phyloP scores from a whole-genome alignment of 176 grass and related monocot species.

The Avena sativa region DNA sequence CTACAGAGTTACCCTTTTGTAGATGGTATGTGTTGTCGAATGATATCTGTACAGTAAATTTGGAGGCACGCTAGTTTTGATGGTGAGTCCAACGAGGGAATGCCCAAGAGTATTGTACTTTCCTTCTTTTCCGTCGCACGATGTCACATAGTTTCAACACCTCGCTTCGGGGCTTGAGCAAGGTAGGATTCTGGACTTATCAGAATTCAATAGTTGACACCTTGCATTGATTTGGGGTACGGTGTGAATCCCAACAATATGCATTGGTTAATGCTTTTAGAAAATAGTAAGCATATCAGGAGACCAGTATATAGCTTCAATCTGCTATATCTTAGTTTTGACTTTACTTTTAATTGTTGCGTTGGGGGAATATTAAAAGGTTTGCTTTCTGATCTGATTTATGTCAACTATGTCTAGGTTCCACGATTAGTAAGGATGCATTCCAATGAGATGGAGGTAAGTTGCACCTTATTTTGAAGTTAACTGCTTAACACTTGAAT shows the following conservation, averaged over 20 bases:
- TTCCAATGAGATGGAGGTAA: constrained; percentile 96
- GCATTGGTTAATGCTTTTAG: neutral
- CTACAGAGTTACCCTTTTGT: too few species aligned
- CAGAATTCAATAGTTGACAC: neutral
- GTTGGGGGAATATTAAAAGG: neutral
- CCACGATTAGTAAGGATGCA: constrained; percentile 99
- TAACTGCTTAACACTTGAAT: neutral
- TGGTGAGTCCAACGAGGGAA: neutral
- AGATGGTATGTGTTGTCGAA: too few species aligned
- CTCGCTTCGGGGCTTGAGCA: neutral
- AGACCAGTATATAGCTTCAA: neutral
- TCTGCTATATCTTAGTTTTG: constrained; percentile 26
- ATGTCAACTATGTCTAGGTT: constrained; percentile 60
- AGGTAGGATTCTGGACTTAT: neutral
- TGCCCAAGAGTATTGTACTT: neutral
- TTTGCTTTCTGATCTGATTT: constrained; percentile 28
- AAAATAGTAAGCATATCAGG: constrained; percentile 21
- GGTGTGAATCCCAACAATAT: neutral
- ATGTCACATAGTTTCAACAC: neutral
- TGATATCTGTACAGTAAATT: too few species aligned
- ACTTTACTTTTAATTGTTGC: constrained; percentile 22
- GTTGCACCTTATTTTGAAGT: constrained; percentile 28
- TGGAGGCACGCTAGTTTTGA: too few species aligned
- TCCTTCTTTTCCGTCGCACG: neutral
- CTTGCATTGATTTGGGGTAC: neutral